Percentiles rank a stretch among this genome's conserved stretches.
Evolutionary conservation across 2,329 filamentous ascomycete species (phyloP).

Genomic region (Stagonosporopsis rhizophila): DNA sequence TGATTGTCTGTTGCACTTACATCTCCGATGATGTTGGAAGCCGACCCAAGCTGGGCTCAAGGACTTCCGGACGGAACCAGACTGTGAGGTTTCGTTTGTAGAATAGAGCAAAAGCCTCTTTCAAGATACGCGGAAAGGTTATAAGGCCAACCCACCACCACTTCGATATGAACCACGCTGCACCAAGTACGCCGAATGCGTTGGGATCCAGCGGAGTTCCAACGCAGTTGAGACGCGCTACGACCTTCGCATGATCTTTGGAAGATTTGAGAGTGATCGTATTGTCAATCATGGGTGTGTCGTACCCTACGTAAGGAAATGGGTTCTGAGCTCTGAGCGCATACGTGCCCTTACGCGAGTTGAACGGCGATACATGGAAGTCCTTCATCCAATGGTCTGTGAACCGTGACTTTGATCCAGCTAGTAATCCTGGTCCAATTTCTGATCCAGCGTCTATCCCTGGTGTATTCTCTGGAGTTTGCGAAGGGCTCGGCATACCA

Average conservation of each 20-base stretch:
- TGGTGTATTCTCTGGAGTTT: conserved; percentile 20
- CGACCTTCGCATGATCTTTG: conserved; percentile 66
- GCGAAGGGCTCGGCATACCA: conserved; percentile 38
- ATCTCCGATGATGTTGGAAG: conserved; percentile 60
- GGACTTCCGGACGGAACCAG: conserved; percentile 70
- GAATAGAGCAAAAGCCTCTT: conserved; percentile 66
- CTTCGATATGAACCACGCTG: conserved; percentile 56
- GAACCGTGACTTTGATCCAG: conserved; percentile 47
- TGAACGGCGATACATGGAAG: conserved; percentile 80
- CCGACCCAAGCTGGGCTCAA: conserved; percentile 62
- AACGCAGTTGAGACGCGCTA: conserved; percentile 66
- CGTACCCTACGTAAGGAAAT: conserved; percentile 41
- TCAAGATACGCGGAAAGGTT: conserved; percentile 70
- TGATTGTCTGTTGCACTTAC: conserved; percentile 22
- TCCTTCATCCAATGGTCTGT: conserved; percentile 69
- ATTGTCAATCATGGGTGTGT: conserved; percentile 58
- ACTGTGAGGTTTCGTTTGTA: conserved; percentile 66
- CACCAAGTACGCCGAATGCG: conserved; percentile 54
- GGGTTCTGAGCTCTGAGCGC: conserved; percentile 56
- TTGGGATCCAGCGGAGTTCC: conserved; percentile 60
- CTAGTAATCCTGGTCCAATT: conserved; percentile 1
- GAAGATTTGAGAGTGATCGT: conserved; percentile 68
- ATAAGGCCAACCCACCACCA: conserved; percentile 75
- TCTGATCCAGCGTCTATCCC: conserved; percentile 14
- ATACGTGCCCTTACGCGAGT: conserved; percentile 60